Evolutionary conservation across 2,329 filamentous ascomycete genomes (phyloP), one percentile per base, ranked within the genome.

Genomic region (Pseudogymnoascus sp.): DNA sequence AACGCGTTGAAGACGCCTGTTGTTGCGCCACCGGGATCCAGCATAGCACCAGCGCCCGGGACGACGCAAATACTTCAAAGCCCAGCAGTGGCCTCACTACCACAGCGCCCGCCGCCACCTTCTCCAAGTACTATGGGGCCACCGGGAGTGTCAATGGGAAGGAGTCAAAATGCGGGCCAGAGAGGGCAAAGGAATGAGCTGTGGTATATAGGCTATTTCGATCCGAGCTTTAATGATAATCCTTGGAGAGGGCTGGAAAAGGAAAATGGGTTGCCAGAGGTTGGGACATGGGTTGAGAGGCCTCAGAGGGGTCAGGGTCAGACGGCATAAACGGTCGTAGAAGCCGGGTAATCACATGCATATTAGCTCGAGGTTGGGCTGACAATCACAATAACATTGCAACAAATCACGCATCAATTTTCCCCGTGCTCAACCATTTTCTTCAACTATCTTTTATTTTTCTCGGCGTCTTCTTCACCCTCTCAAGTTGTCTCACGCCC

Each of bases 141-240:
- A 19, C 11, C 61, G 8, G 36, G 36, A 8, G 41, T 3, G n/a
- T 34, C 45, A 13, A 10, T 41, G 60, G 60, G 36, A 11, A 61
- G 60, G 36, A 7, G 34, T 31, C 36, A 63, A 41, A 34, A 66
- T 66, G 43, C 63, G 65, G 54, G 67, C 64, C 11, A 67, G 66
- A 51, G 65, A 71, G 77, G 78, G 2, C 73, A 80, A 39, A 74
- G 74, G 61, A 78, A 80, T 66, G 75, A 77, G 65, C 76, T 75
- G 1, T 90, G 88, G 79, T 90, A 87, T 74, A 77, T 81, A 41
- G 85, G 80, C 37, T 90, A 90, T 73, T 92, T 91, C 73, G 83
- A 90, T 65, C 82, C 84, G 0, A 81, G 79, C 65, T 90, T 87
- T 66, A 85, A 90, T 69, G 81, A 87, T 72, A 90, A 93, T 72